Conservation (phyloP, 2,329 filamentous ascomycete species). For the Parafenestella ontariensis region DNA sequence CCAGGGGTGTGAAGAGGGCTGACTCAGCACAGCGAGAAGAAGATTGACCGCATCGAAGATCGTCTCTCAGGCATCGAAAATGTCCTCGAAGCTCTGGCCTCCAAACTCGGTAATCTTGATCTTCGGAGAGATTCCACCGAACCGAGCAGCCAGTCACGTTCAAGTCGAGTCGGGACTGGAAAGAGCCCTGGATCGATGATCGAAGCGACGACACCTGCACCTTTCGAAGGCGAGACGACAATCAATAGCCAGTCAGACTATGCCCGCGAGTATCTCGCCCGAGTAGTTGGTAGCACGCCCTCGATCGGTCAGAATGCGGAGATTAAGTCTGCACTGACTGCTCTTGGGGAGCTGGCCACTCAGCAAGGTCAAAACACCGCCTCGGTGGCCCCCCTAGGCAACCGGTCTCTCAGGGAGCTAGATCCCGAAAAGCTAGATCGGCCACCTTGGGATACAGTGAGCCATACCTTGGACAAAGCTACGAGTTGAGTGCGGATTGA, state of each 20-base stretch:
- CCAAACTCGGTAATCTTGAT: constrained; percentile 37
- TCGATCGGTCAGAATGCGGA: constrained; percentile 45
- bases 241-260: constrained; percentile 58
- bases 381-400: constrained; percentile 28
- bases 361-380: constrained; percentile 29
- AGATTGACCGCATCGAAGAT: constrained; percentile 61
- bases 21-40: constrained; percentile 53
- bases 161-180: constrained; percentile 21
- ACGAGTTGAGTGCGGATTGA: constrained; percentile 30
- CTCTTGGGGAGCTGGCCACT: constrained; percentile 43
- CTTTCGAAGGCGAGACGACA: constrained; percentile 60
- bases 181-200: constrained; percentile 29
- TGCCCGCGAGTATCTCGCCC: constrained; percentile 53
- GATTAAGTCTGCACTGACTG: constrained; percentile 40
- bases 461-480: constrained; percentile 32
- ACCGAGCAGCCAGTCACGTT: constrained; percentile 33
- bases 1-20: neutral
- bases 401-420: constrained; percentile 31
- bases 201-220: constrained; percentile 31
- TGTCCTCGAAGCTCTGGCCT: constrained; percentile 47
- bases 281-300: constrained; percentile 46
- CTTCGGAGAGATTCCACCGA: constrained; percentile 27
- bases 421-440: constrained; percentile 36
- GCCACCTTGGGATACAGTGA: constrained; percentile 41
- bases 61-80: constrained; percentile 58